phyloP scores from a whole-genome alignment of 768 basidiomycete species.

The Ramaria rubella region DNA sequence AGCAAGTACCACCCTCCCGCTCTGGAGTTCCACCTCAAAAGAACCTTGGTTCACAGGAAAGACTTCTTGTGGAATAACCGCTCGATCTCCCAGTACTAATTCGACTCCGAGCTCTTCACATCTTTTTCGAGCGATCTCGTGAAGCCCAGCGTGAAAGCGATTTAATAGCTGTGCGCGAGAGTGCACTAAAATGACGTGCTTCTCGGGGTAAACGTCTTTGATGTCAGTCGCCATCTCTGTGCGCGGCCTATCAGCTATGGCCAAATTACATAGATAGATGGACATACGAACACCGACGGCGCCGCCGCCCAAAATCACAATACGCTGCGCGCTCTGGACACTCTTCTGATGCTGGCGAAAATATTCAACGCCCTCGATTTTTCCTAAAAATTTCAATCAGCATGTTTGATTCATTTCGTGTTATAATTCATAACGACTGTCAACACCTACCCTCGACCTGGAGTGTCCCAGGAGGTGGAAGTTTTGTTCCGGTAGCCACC shows the following conservation, averaged over 20 bases:
- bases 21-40: conserved; percentile 37
- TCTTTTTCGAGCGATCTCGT: conserved; percentile 36
- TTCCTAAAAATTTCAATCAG: conserved; percentile 12
- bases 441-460: neutral
- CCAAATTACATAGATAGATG: neutral
- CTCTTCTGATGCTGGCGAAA: conserved; percentile 43
- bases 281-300: conserved; percentile 64
- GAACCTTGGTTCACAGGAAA: conserved; percentile 20
- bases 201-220: conserved; percentile 43
- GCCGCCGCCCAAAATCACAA: conserved; percentile 67
- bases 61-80: conserved; percentile 34
- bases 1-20: conserved; percentile 44
- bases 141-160: conserved; percentile 45
- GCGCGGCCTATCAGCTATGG: conserved; percentile 2
- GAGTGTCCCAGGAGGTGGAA: conserved; percentile 30
- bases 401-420: neutral
- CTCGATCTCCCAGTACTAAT: conserved; percentile 51
- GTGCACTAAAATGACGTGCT: conserved; percentile 53
- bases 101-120: conserved; percentile 39
- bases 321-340: conserved; percentile 40
- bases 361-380: conserved; percentile 42
- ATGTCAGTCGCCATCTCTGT: conserved; percentile 63
- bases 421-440: neutral
- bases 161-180: conserved; percentile 50
- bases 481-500: conserved; percentile 54